These are phyloP conservation scores for Pichia cephalocereana DNA, from an alignment of 805 yeast species.

Conservation along the genomic window DNA sequence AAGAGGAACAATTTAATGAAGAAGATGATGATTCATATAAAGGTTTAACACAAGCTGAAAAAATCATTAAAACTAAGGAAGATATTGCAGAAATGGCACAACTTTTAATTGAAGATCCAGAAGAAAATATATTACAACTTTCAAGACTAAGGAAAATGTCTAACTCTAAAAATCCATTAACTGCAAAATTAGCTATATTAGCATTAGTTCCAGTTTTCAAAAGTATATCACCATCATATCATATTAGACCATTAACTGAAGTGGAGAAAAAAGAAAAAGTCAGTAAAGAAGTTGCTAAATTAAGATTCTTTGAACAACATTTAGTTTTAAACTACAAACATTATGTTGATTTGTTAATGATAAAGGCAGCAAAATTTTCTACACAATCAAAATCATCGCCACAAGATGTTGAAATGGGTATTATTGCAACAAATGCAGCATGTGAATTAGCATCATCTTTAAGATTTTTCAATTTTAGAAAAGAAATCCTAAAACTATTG, in stretches of 20 bases:
- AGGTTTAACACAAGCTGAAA: slow-evolving; percentile 41
- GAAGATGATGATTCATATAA: slow-evolving; percentile 33
- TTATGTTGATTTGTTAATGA: slow-evolving; percentile 50
- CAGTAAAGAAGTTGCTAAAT: slow-evolving; percentile 66
- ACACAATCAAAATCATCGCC: slow-evolving; percentile 21
- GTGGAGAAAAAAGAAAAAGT: slow-evolving; percentile 76
- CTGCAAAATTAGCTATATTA: slow-evolving; percentile 61
- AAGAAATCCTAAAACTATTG: slow-evolving; percentile 60
- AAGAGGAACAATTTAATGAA: slow-evolving; percentile 44
- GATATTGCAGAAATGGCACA: slow-evolving; percentile 78
- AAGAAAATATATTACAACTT: slow-evolving; percentile 61
- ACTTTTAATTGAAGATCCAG: slow-evolving; percentile 76
- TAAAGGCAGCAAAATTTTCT: slow-evolving; percentile 26
- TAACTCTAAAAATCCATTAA: slow-evolving; percentile 53
- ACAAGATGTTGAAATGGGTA: slow-evolving; percentile 37
- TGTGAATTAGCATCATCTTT: slow-evolving; percentile 65
- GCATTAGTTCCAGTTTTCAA: slow-evolving; percentile 82
- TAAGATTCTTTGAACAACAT: slow-evolving; percentile 74
- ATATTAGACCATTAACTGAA: slow-evolving; percentile 75
- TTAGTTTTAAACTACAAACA: slow-evolving; percentile 59
- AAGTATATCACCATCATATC: slow-evolving; percentile 78
- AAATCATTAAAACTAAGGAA: slow-evolving; percentile 58
- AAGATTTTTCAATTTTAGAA: slow-evolving; percentile 72
- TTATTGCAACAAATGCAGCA: slow-evolving; percentile 62
- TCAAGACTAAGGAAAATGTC: slow-evolving; percentile 65